A percentile compares a stretch with the other conserved stretches of the same genome.
Conservation (phyloP, 331 rosid genomes). For the Acacia pycnantha region DNA sequence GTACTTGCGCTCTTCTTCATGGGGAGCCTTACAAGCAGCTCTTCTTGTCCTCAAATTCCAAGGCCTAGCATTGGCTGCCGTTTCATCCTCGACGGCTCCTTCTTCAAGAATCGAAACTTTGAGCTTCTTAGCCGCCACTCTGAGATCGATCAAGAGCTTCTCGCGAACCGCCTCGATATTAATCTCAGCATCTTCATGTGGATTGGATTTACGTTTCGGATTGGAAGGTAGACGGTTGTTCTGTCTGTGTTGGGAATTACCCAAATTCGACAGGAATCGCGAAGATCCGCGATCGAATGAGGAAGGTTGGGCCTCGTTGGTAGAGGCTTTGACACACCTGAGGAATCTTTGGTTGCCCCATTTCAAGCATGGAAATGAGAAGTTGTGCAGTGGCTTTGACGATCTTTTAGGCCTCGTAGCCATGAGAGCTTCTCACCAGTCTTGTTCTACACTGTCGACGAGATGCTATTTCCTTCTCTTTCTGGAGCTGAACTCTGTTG, state of each 20-base stretch:
- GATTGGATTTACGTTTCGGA: conserved; percentile 23
- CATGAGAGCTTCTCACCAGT: conserved; percentile 15
- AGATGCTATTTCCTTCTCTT: conserved; percentile 2
- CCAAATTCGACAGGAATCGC: conserved; percentile 6
- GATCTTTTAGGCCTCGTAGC: conserved; percentile 41
- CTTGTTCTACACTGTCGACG: neutral
- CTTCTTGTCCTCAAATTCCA: conserved; percentile 51
- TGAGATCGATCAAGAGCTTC: conserved; percentile 42
- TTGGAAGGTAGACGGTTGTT: neutral
- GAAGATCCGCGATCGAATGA: conserved; percentile 21
- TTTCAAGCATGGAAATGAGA: conserved; percentile 47
- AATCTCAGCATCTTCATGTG: neutral
- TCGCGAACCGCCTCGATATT: conserved; percentile 33
- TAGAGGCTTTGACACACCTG: conserved; percentile 39
- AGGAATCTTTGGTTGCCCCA: conserved; percentile 52
- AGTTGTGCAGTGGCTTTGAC: conserved; percentile 47
- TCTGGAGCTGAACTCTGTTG: neutral
- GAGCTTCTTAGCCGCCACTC: conserved; percentile 38
- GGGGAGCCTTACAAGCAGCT: conserved; percentile 49
- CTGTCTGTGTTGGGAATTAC: conserved; percentile 5
- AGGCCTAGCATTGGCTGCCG: conserved; percentile 34
- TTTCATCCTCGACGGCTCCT: conserved; percentile 24
- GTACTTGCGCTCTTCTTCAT: conserved; percentile 19
- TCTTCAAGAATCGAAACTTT: conserved; percentile 39
- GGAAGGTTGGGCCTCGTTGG: conserved; percentile 18